Percentiles rank a stretch among this genome's conserved stretches.
These are phyloP conservation scores for Colletotrichum zoysiae DNA, from an alignment of 2,329 filamentous ascomycete species.

Conservation along the genomic window DNA sequence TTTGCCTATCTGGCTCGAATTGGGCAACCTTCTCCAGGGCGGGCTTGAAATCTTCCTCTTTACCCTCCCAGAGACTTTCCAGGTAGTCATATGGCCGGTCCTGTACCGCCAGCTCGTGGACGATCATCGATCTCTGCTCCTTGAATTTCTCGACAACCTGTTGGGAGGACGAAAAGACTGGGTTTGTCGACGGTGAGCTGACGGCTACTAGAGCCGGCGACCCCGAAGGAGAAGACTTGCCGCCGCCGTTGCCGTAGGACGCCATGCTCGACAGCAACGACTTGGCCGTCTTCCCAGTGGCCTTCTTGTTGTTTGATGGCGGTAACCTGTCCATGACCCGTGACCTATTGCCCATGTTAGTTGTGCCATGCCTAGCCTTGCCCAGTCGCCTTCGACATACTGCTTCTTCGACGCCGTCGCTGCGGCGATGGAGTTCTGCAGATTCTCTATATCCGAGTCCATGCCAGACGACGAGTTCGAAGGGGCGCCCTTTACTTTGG, in stretches of 20 bases:
- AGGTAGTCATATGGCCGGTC: slow-evolving; percentile 65
- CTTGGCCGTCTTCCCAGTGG: slow-evolving; percentile 54
- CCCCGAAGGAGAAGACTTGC: slow-evolving; percentile 59
- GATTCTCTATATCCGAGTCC: slow-evolving; percentile 63
- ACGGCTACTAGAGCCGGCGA: slow-evolving; percentile 69
- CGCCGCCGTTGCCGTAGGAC: slow-evolving; percentile 49
- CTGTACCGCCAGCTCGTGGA: slow-evolving; percentile 71
- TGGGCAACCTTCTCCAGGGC: slow-evolving; percentile 71
- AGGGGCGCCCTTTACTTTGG: slow-evolving; percentile 49
- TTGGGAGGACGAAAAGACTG: slow-evolving; percentile 63
- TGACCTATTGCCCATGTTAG: slow-evolving; percentile 52
- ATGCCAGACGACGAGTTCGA: slow-evolving; percentile 55
- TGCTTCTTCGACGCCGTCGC: slow-evolving; percentile 57
- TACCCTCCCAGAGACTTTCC: slow-evolving; percentile 62
- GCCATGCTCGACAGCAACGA: slow-evolving; percentile 56
- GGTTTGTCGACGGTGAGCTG: slow-evolving; percentile 65
- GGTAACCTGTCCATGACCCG: slow-evolving; percentile 51
- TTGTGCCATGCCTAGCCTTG: slow-evolving; percentile 37
- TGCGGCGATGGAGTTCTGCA: slow-evolving; percentile 60
- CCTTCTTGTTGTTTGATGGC: slow-evolving; percentile 49
- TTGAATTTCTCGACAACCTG: slow-evolving; percentile 66
- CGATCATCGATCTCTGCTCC: slow-evolving; percentile 64
- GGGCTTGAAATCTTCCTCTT: slow-evolving; percentile 65
- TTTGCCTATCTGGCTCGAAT: slow-evolving; percentile 60
- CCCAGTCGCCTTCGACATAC: slow-evolving; percentile 48